phyloP scores from a whole-genome alignment of 2,329 filamentous ascomycete genomes.

The Aspergillus niger region DNA sequence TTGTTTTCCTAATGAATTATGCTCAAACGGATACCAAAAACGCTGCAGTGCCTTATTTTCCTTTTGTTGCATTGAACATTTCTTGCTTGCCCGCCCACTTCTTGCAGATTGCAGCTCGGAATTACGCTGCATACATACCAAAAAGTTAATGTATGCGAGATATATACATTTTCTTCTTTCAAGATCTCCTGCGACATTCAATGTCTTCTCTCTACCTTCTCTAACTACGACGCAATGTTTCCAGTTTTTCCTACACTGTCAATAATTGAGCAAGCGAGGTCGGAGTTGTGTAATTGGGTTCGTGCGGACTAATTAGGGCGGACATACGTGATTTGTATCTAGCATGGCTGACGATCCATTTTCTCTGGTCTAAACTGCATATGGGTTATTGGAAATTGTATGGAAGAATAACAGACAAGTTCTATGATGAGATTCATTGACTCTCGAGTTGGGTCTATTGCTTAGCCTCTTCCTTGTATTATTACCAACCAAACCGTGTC shows the following conservation, averaged over 20 bases:
- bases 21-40: slow-evolving; percentile 6
- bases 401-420: not conserved
- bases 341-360: not conserved
- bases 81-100: slow-evolving; percentile 4
- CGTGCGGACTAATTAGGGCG: not conserved
- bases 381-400: not conserved
- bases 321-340: not conserved
- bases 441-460: too few relatives aligned
- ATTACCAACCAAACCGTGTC: not conserved
- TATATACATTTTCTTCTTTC: not conserved
- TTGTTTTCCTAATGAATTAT: not conserved
- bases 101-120: not conserved
- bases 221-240: not conserved
- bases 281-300: not conserved
- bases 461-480: not conserved
- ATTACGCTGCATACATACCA: not conserved
- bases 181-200: not conserved
- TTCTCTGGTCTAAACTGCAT: not conserved
- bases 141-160: not conserved
- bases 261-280: not conserved
- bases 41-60: not conserved
- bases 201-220: not conserved
- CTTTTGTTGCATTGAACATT: not conserved
- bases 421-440: too few relatives aligned
- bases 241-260: not conserved